phyloP scores from a whole-genome alignment of 148 eudicot genomes.

The Cornus florida region DNA sequence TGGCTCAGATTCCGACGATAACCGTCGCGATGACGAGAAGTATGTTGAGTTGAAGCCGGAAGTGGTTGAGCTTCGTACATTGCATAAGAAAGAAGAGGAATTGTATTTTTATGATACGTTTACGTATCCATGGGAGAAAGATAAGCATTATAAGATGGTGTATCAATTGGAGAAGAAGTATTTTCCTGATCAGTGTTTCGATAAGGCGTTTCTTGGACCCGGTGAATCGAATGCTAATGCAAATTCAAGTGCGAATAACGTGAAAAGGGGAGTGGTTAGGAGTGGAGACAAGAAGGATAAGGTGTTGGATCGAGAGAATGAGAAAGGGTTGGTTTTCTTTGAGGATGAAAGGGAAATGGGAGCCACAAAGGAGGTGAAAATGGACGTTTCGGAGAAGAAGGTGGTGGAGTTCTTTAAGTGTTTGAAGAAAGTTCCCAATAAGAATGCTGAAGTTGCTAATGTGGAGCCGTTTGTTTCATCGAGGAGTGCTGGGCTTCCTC shows the following conservation, averaged over 20 bases:
- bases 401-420: slow-evolving; percentile 89
- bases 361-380: slow-evolving; percentile 35
- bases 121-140: slow-evolving; percentile 95
- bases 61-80: slow-evolving; percentile 74
- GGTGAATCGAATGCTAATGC: slow-evolving; percentile 39
- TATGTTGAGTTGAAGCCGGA: slow-evolving; percentile 80
- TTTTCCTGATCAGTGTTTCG: slow-evolving; percentile 87
- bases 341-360: slow-evolving; percentile 43
- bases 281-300: slow-evolving; percentile 20
- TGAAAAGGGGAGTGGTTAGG: slow-evolving; percentile 14
- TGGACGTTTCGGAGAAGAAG: slow-evolving; percentile 70
- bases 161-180: slow-evolving; percentile 98
- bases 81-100: slow-evolving; percentile 88
- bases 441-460: slow-evolving; percentile 34
- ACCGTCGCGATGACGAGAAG: slow-evolving; percentile 37
- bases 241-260: slow-evolving; percentile 3
- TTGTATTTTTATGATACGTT: slow-evolving; percentile 84
- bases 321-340: slow-evolving; percentile 73
- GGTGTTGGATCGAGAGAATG: slow-evolving; percentile 30
- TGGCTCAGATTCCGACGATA: slow-evolving; percentile 87
- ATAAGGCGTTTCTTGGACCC: slow-evolving; percentile 87
- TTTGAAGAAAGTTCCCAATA: slow-evolving; percentile 85
- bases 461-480: slow-evolving; percentile 75
- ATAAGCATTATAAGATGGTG: slow-evolving; percentile 97
- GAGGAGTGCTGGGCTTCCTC: slow-evolving; percentile 75